Base-by-base conservation (phyloP, 805 yeast genomes). In the Tetrapisispora phaffii region DNA sequence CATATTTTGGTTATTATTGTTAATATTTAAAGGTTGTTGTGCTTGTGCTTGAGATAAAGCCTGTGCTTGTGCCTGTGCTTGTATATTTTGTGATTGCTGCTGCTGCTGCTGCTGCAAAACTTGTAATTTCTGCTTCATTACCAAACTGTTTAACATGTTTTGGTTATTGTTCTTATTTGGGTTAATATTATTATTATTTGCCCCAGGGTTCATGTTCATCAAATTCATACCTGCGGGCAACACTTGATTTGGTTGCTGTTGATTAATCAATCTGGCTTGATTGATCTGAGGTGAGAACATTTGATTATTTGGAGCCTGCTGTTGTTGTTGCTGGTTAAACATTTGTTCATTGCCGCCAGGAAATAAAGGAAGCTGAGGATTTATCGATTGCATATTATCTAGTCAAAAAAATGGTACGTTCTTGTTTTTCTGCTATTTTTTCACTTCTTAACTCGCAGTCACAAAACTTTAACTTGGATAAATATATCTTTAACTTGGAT, bases 51-150 rank as follows among this genome's bases (percentile, higher is more conserved):
- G 41, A 6, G 19, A 33, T 38, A 26, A 33, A 4, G 13, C 21
- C 29, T 45, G 51, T 5, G 43, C 44, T 26, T 44, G 51, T 2
- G n/a, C 42, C 17, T 39, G 48, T 5, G 33, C 42, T 15, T 38
- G 42, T 3, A 10, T 5, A 28, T 4, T 21, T 38, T 38, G 41
- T 17, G 17, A 9, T 12, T 24, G 41, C 12, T 16, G 26, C 22
- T 15, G 38, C 21, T 49, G 56, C 40, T 51, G 59, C 22, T 50
- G 56, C 34, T 50, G 58, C 48, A 41, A 44, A 36, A 47, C 47
- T 22, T 61, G 64, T 40, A 56, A 31, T 46, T 62, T 60, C 38
- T 60, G 63, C 29, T 59, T 59, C 48, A 58, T 39, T 13, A 59
- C 44, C 44, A 56, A 59, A 7, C 53, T 49, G 45, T 57, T 55